phyloP scores from a whole-genome alignment of 306 rosid genomes.

The Rosa chinensis region DNA sequence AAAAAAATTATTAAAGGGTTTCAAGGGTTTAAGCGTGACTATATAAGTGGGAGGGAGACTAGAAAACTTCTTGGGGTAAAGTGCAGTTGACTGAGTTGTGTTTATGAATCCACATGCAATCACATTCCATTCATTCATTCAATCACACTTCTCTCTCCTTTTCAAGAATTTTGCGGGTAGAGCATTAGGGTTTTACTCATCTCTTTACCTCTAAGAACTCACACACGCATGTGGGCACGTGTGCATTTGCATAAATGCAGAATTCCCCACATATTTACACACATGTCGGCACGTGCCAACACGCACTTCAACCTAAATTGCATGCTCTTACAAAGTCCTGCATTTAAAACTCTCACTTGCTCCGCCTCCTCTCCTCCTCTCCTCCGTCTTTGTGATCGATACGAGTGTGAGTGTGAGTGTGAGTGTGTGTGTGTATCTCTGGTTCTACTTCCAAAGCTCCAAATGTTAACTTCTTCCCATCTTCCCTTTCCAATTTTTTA shows the following conservation, averaged over 20 bases:
- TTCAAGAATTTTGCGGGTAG: conserved; percentile 44
- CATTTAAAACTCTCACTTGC: conserved; percentile 22
- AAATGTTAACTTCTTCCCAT: not conserved
- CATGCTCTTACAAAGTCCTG: conserved; percentile 10
- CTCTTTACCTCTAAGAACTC: conserved; percentile 37
- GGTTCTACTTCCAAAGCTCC: conserved; percentile 37
- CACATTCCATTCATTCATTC: conserved; percentile 35
- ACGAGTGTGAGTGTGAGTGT: not conserved
- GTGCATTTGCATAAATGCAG: conserved; percentile 53
- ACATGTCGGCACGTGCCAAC: conserved; percentile 86
- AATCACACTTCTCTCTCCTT: conserved; percentile 25
- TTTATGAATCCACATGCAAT: conserved; percentile 66
- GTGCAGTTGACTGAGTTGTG: conserved; percentile 47
- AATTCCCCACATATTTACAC: conserved; percentile 78
- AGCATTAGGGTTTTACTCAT: not conserved
- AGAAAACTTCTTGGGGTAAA: conserved; percentile 46
- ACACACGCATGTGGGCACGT: conserved; percentile 69
- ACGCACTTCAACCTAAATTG: conserved; percentile 61
- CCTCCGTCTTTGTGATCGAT: not conserved
- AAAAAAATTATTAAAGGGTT: conserved; percentile 19
- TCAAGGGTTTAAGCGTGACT: conserved; percentile 10
- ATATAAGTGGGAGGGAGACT: conserved; percentile 21
- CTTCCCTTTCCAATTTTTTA: not conserved
- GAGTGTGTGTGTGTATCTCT: not conserved
- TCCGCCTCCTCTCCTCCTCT: not conserved